Percentiles rank a stretch among this genome's conserved stretches.
Evolutionary conservation across 2,329 filamentous ascomycete genomes (phyloP).

Genomic region (Nectriaceae sp.): DNA sequence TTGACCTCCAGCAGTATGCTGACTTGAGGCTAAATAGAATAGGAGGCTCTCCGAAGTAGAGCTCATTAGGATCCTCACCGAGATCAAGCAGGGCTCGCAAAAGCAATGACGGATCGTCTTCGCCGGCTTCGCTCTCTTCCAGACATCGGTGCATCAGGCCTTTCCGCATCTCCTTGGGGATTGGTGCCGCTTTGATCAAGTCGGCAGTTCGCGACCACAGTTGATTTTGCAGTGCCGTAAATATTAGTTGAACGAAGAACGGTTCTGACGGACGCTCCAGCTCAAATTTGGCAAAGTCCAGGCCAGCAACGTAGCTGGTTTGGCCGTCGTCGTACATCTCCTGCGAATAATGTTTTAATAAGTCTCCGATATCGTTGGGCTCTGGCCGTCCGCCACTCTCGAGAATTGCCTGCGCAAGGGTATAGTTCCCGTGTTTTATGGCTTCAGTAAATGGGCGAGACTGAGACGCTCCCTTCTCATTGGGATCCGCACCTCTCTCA

Average conservation of each 20-base stretch:
- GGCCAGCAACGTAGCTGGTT: conserved; percentile 22
- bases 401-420: conserved; percentile 23
- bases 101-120: conserved; percentile 26
- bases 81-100: conserved; percentile 26
- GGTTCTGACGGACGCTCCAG: conserved; percentile 24
- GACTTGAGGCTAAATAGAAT: conserved; percentile 30
- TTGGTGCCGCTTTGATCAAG: conserved; percentile 24
- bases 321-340: conserved; percentile 30
- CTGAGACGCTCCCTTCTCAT: conserved; percentile 23
- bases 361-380: conserved; percentile 20
- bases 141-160: conserved; percentile 26
- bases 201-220: conserved; percentile 29
- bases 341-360: conserved; percentile 20
- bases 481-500: conserved; percentile 26
- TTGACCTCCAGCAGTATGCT: conserved; percentile 29
- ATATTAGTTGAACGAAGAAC: conserved; percentile 21
- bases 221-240: conserved; percentile 20
- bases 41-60: conserved; percentile 26
- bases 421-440: conserved; percentile 22
- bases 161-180: conserved; percentile 20
- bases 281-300: conserved; percentile 25
- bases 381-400: conserved; percentile 27
- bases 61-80: conserved; percentile 27
- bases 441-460: conserved; percentile 27
- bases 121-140: conserved; percentile 18